Evolutionary conservation across 2,329 filamentous ascomycete species (phyloP), one percentile per base, ranked within the genome.

Genomic region (Colletotrichum sp.): DNA sequence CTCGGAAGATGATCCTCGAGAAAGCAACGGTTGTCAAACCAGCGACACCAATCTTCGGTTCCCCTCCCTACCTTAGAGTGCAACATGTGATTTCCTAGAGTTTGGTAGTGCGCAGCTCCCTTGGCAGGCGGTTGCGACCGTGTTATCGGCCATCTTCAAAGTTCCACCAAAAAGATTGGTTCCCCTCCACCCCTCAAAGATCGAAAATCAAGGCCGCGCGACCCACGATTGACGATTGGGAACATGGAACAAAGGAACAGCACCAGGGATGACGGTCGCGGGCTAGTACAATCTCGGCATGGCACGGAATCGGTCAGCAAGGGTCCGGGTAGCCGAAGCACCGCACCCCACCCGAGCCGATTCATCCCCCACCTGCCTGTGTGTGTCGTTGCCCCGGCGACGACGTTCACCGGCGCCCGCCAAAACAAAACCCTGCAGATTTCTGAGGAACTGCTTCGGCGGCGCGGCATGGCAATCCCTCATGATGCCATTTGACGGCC

Each of bases 21-120:
- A 12, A 8, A 3, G 59, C 0, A n/a, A 32, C 18, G 18, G 10
- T 61, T 59, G 55, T 59, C 55, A 0, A 59, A 32, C 59, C 9
- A 34, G 30, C 10, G 32, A 0, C 16, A n/a, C 18, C 28, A n/a
- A 34, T 34, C 28, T n/a, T 61, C 1, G 30, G 21, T 3, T 26
- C 7, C 7, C 30, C 7, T 61, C 26, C 26, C 39, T 10, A 18
- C 57, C 30, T 26, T 66, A 26, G 63, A 15, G 52, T 67, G 36
- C 28, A 60, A 74, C 72, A 72, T 72, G 72, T 74, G 72, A 74
- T 74, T 43, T 39, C 52, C 30, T 26, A 21, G n/a, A 21, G n/a
- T 52, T 52, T 52, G 10, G n/a, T 52, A 52, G 43, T 21, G 43
- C 43, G 43, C 18, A 21, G n/a, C 59, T 61, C 30, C 15, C 28